Base-by-base conservation (phyloP, 106 monocot species). In the Allium fistulosum region DNA sequence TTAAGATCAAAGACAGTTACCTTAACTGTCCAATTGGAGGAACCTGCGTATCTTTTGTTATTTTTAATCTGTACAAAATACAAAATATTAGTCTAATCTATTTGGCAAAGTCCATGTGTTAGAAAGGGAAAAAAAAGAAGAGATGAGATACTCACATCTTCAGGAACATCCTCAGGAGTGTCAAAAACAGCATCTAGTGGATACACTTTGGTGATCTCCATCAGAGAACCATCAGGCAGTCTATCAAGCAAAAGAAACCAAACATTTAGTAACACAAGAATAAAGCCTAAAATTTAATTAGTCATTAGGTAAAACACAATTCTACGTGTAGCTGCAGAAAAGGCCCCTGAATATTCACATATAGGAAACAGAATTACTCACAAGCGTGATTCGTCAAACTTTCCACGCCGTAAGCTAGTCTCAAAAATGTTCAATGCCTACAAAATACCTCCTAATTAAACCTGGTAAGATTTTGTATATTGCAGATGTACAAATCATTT, bases 1-100 rank as follows among this genome's bases (percentile, higher is more conserved):
- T 11, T 26, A 9, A 53, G 13, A 14, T 4, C 53, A 55, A 55
- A 55, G 2, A 55, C 7, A 15, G 11, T 45, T 74, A 94, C 94
- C 86, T 90, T 86, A 52, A 94, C 94, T 26, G 94, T 94, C 94
- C 94, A 94, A 48, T 94, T 94, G 26, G 80, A 75, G n/a, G 94
- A 61, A 68, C 84, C 79, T 46, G 94, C 84, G 78, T 94, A 94
- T 1, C 94, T 71, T 74, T 94, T 94, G 67, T 89, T 90, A 53
- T 75, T 11, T 84, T 84, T 94, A 58, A 94, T 78, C 94, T 94
- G 49, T 11, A 78, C 22, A 74, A 57, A 53, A 16, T 4, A 55
- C 8, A 12, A 14, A 4, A 49, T 7, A 17, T 73, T 11, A 17
- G 13, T 7, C 22, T 37, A 37, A 37, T 5, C 37, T 37, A 1